phyloP scores from a whole-genome alignment of 2,329 filamentous ascomycete genomes.

The Fusarium xyrophilum region DNA sequence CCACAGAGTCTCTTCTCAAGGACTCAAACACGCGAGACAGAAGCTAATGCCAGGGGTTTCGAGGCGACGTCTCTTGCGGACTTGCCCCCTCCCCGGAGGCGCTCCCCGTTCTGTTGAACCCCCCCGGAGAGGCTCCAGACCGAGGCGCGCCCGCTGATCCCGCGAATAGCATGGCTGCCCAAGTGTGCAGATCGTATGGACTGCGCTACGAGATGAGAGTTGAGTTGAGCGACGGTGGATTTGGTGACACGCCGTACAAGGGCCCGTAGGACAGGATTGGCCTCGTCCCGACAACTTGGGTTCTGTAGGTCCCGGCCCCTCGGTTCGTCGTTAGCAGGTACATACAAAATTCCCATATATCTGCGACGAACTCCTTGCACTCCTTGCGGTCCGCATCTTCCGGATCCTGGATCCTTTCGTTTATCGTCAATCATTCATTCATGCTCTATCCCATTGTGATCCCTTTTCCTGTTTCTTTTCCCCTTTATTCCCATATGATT shows the following conservation, averaged over 20 bases:
- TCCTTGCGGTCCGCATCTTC: conserved; percentile 23
- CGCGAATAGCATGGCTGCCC: conserved; percentile 19
- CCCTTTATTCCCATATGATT: conserved; percentile 5
- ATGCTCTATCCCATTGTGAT: neutral
- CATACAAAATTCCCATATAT: conserved; percentile 18
- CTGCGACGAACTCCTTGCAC: conserved; percentile 18
- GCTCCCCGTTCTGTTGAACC: conserved; percentile 6
- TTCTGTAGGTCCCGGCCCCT: conserved; percentile 7
- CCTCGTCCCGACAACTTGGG: conserved; percentile 16
- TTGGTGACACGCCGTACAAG: conserved; percentile 16
- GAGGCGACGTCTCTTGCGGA: neutral
- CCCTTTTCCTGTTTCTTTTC: neutral
- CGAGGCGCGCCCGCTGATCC: conserved; percentile 9
- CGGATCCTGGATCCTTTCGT: conserved; percentile 23
- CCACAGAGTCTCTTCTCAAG: conserved; percentile 2
- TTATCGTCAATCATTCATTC: conserved; percentile 17
- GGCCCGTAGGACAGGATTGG: conserved; percentile 10
- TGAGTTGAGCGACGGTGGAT: conserved; percentile 5
- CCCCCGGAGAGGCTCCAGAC: conserved; percentile 5
- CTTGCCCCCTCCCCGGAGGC: neutral
- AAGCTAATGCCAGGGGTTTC: conserved; percentile 8
- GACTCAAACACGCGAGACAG: neutral
- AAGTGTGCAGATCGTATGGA: neutral
- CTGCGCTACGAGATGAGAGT: neutral
- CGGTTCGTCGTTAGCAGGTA: neutral